Conservation (phyloP, 768 basidiomycete genomes). For the Favolaschia claudopus region DNA sequence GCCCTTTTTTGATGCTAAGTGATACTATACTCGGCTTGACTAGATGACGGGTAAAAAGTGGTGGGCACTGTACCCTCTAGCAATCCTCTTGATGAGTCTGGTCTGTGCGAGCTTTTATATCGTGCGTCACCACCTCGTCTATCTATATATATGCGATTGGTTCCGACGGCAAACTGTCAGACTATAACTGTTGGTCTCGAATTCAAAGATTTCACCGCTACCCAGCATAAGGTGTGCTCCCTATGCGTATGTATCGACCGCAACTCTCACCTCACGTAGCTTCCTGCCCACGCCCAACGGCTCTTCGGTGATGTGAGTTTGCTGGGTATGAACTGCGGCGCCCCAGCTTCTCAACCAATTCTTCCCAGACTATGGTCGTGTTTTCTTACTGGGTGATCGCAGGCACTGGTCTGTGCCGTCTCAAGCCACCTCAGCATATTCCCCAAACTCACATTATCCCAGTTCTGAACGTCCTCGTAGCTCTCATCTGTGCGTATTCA, state of each 20-base stretch:
- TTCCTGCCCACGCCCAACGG: conserved; percentile 20
- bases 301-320: conserved; percentile 37
- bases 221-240: background rate
- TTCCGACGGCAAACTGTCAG: background rate
- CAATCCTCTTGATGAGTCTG: conserved; percentile 39
- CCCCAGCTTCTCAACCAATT: background rate
- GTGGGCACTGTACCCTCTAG: conserved; percentile 46
- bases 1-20: background rate
- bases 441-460: background rate
- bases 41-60: conserved; percentile 50
- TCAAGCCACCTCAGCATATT: background rate
- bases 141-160: background rate
- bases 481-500: conserved; percentile 9
- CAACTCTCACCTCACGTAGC: background rate
- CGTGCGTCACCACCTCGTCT: conserved; percentile 29
- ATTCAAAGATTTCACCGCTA: conserved; percentile 11
- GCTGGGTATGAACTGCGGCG: background rate
- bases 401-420: conserved; percentile 42
- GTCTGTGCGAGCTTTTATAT: conserved; percentile 50
- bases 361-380: conserved; percentile 45
- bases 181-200: conserved; percentile 15
- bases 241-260: background rate
- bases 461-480: conserved; percentile 50
- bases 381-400: conserved; percentile 57
- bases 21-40: background rate